A percentile compares a stretch with the other conserved stretches of the same genome.
These are phyloP conservation scores for Tuber aestivum DNA, from an alignment of 495 filamentous ascomycete species.

Conservation along the genomic window DNA sequence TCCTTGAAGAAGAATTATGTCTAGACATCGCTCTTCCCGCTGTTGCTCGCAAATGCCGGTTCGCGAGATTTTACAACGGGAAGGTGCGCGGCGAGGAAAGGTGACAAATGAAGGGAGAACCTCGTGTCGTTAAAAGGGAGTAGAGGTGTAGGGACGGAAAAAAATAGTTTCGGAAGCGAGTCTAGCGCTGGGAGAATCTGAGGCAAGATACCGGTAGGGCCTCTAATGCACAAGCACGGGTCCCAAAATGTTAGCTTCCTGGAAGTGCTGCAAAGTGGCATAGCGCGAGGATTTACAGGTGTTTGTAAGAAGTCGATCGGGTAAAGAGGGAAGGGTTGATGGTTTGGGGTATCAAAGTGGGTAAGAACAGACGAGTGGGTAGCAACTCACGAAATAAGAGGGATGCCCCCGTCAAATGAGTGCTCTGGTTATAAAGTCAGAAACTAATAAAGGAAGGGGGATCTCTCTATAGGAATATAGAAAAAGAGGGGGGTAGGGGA, in stretches of 20 bases:
- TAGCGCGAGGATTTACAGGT: slow-evolving; percentile 20
- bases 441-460: slow-evolving; percentile 13
- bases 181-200: slow-evolving; percentile 30
- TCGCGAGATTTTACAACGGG: slow-evolving; percentile 5
- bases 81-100: not conserved
- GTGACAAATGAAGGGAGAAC: not conserved
- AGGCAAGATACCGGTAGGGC: not conserved
- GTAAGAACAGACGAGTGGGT: not conserved
- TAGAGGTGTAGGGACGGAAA: not conserved
- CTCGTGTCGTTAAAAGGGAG: not conserved
- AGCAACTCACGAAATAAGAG: not conserved
- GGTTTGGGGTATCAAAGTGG: not conserved
- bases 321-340: not conserved
- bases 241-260: slow-evolving; percentile 8
- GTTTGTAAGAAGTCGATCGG: not conserved
- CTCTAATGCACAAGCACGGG: not conserved
- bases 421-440: slow-evolving; percentile 30
- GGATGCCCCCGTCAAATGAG: slow-evolving; percentile 6
- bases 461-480: slow-evolving; percentile 11
- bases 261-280: slow-evolving; percentile 17
- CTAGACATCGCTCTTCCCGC: slow-evolving; percentile 29
- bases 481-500: slow-evolving; percentile 10
- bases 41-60: slow-evolving; percentile 11
- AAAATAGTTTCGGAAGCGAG: slow-evolving; percentile 18
- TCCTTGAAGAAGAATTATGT: slow-evolving; percentile 58